Conservation (phyloP, 2,329 filamentous ascomycete genomes). For the Ceratocystis huliohia region DNA sequence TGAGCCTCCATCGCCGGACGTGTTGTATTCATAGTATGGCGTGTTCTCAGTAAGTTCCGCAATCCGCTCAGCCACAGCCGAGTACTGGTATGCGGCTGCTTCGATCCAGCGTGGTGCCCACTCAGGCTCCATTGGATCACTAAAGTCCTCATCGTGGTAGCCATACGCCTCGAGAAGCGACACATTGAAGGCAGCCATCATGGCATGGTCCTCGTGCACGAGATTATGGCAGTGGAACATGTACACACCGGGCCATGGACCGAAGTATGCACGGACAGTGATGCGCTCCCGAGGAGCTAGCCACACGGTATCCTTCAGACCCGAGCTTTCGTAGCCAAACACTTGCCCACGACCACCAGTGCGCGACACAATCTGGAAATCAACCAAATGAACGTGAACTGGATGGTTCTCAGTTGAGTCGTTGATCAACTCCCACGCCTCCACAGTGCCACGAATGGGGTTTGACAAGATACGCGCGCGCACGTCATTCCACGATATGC, state of each 20-base stretch:
- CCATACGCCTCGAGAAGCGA: slow-evolving; percentile 30
- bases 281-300: slow-evolving; percentile 39
- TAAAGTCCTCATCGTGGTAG: slow-evolving; percentile 30
- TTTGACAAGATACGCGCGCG: slow-evolving; percentile 38
- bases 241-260: slow-evolving; percentile 41
- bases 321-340: slow-evolving; percentile 40
- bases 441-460: slow-evolving; percentile 34
- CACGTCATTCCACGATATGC: slow-evolving; percentile 35
- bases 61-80: slow-evolving; percentile 11
- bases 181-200: slow-evolving; percentile 38
- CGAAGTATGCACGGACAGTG: slow-evolving; percentile 38
- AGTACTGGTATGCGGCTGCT: background rate
- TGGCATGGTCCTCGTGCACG: slow-evolving; percentile 35
- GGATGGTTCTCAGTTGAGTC: slow-evolving; percentile 40
- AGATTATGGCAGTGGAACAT: slow-evolving; percentile 40
- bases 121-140: slow-evolving; percentile 30
- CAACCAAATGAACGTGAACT: slow-evolving; percentile 46
- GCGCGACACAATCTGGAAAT: slow-evolving; percentile 42
- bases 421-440: slow-evolving; percentile 41
- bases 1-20: background rate
- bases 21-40: slow-evolving; percentile 17
- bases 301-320: slow-evolving; percentile 47
- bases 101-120: slow-evolving; percentile 25
- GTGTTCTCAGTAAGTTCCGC: slow-evolving; percentile 11
- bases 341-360: slow-evolving; percentile 33